Evolutionary conservation across 2,329 filamentous ascomycete genomes (phyloP).

Genomic region (Diaporthe capsici): DNA sequence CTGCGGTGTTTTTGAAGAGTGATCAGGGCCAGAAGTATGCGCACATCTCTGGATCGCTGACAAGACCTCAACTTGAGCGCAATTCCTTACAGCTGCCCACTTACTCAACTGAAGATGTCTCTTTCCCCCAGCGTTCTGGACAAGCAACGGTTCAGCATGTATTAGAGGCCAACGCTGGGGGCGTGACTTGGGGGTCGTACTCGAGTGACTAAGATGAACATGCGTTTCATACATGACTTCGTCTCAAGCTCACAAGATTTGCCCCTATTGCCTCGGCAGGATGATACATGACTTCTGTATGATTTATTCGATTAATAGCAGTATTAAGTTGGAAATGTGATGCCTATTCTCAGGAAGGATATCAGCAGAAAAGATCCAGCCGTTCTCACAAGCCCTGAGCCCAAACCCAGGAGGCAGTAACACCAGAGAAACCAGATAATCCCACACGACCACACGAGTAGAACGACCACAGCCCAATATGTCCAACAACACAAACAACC

Average conservation of each 20-base stretch:
- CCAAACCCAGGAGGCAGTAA: neutral
- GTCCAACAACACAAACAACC: conserved; percentile 12
- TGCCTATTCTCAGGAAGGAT: neutral
- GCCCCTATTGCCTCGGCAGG: too few relatives aligned
- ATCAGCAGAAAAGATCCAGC: neutral
- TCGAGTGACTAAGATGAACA: neutral
- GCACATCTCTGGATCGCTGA: neutral
- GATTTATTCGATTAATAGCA: neutral
- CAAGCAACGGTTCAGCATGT: too few relatives aligned
- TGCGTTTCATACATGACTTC: too few relatives aligned
- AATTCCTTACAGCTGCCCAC: neutral
- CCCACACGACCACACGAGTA: neutral
- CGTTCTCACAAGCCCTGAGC: neutral
- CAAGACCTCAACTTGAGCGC: neutral
- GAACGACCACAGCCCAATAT: neutral
- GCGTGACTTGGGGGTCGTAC: neutral
- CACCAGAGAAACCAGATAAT: neutral
- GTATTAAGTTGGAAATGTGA: neutral
- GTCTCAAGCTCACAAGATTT: too few relatives aligned
- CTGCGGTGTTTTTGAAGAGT: neutral
- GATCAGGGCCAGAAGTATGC: neutral
- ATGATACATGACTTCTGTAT: neutral
- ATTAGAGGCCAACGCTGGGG: neutral
- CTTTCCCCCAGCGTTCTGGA: too few relatives aligned
- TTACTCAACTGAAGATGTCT: too few relatives aligned